Evolutionary conservation across 331 rosid genomes (phyloP).

Genomic region (Arachis monticola): DNA sequence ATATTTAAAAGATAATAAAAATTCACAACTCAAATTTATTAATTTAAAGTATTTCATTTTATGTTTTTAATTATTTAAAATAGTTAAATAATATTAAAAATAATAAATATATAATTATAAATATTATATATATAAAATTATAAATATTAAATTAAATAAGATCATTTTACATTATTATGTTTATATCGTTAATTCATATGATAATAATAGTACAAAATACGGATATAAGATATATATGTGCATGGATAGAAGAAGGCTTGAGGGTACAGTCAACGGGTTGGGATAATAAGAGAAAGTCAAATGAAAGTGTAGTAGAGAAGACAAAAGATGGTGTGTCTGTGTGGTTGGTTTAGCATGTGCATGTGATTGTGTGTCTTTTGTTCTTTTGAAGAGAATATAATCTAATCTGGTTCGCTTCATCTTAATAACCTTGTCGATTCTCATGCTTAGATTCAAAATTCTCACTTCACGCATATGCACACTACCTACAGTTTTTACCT

Average conservation of each 20-base stretch:
- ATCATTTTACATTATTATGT: too few relatives aligned
- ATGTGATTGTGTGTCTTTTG: conserved; percentile 1
- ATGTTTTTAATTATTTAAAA: too few relatives aligned
- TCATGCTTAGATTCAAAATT: not conserved
- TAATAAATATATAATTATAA: too few relatives aligned
- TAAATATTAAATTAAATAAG: too few relatives aligned
- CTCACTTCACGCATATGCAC: not conserved
- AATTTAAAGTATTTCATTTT: too few relatives aligned
- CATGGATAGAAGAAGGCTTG: not conserved
- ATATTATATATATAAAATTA: too few relatives aligned
- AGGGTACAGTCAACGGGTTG: not conserved
- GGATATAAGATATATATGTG: too few relatives aligned
- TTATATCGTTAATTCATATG: too few relatives aligned
- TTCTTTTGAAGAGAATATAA: conserved; percentile 3
- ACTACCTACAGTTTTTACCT: not conserved
- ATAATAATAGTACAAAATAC: too few relatives aligned
- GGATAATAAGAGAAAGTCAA: not conserved
- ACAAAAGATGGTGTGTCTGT: not conserved
- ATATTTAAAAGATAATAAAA: too few relatives aligned
- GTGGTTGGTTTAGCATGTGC: not conserved
- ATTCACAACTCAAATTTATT: too few relatives aligned
- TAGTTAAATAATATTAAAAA: too few relatives aligned
- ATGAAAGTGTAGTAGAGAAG: not conserved
- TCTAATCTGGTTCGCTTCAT: not conserved
- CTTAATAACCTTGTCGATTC: not conserved